Conservation (phyloP, 2,329 filamentous ascomycete species). For the Xylariales sp. region DNA sequence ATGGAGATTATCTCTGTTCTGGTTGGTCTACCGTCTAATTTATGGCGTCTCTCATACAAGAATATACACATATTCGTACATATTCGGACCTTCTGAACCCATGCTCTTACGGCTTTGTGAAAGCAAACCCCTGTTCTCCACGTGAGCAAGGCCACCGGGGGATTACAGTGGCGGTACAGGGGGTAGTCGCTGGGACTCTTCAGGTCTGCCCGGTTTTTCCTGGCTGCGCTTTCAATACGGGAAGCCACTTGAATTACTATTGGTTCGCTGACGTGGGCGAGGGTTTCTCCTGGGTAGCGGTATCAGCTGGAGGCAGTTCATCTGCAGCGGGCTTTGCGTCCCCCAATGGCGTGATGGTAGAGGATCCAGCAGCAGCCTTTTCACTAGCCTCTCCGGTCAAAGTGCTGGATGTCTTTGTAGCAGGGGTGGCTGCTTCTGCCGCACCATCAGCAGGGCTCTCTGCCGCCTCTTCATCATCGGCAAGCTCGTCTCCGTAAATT, state of each 20-base stretch:
- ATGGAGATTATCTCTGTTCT: constrained; percentile 1
- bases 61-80: constrained; percentile 5
- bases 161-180: no score
- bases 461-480: constrained; percentile 67
- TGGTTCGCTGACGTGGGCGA: no score
- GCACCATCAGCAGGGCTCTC: constrained; percentile 19
- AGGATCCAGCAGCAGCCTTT: constrained; percentile 1
- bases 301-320: no score
- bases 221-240: no score
- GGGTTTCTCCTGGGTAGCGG: no score
- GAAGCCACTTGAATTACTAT: no score
- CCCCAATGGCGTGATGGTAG: no score
- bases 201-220: no score
- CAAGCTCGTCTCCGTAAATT: constrained; percentile 83
- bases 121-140: constrained; percentile 1
- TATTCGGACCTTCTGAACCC: constrained; percentile 4
- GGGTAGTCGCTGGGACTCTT: no score
- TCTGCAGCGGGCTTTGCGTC: no score
- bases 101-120: neutral
- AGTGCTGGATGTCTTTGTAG: constrained; percentile 12
- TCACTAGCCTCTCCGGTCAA: neutral
- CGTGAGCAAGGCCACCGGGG: neutral
- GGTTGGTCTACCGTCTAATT: neutral
- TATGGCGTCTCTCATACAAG: constrained; percentile 6
- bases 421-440: constrained; percentile 13